phyloP scores from a whole-genome alignment of 1,284 basidiomycete genomes.

The Exsudoporus floridanus region DNA sequence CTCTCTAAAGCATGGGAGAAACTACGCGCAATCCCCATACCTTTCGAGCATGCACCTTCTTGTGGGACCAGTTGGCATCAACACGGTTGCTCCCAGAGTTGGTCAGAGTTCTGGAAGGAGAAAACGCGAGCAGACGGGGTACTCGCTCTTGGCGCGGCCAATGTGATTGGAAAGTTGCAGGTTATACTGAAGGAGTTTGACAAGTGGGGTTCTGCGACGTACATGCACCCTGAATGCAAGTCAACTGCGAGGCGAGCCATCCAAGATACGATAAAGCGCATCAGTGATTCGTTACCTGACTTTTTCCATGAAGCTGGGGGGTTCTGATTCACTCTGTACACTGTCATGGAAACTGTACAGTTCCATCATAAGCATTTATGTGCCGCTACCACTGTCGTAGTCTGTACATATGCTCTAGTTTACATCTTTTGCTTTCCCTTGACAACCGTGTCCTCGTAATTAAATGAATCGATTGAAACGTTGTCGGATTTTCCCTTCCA shows the following conservation, averaged over 20 bases:
- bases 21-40: slow-evolving; percentile 51
- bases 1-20: slow-evolving; percentile 63
- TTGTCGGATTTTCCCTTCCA: slow-evolving; percentile 26
- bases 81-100: slow-evolving; percentile 62
- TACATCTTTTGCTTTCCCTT: slow-evolving; percentile 29
- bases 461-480: slow-evolving; percentile 19
- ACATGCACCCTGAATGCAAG: slow-evolving; percentile 73
- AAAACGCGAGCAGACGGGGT: slow-evolving; percentile 60
- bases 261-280: slow-evolving; percentile 48
- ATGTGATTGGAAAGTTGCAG: slow-evolving; percentile 60
- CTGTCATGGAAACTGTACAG: background rate
- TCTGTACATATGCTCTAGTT: background rate
- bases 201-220: slow-evolving; percentile 62
- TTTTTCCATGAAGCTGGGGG: slow-evolving; percentile 49
- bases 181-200: slow-evolving; percentile 63
- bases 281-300: slow-evolving; percentile 58
- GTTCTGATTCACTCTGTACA: slow-evolving; percentile 15
- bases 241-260: slow-evolving; percentile 54
- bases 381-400: background rate
- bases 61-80: slow-evolving; percentile 70
- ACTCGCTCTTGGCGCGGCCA: slow-evolving; percentile 53
- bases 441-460: slow-evolving; percentile 28
- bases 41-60: slow-evolving; percentile 57
- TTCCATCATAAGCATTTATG: background rate
- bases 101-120: slow-evolving; percentile 70